Base-by-base conservation (phyloP, 139 green algal species). In the Micractinium sp. region DNA sequence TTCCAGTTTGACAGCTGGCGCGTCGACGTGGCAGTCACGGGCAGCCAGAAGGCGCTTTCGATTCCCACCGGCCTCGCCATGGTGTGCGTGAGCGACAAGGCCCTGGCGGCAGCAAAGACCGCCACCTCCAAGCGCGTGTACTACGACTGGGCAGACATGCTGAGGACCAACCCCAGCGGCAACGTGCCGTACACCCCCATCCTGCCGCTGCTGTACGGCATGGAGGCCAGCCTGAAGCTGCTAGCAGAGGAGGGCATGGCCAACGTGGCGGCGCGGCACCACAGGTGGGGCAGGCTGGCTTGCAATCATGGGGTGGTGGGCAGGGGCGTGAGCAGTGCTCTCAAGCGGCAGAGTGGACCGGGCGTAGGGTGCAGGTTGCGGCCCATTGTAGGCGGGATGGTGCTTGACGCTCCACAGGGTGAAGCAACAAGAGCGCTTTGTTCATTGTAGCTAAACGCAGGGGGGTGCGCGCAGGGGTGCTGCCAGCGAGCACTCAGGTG, bases 11-110 rank as follows among this genome's bases (percentile, higher is more conserved):
- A 99, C 90, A 92, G 99, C 35, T 99, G 97, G 97, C 83, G 95
- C 27, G 98, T 99, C 35, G 98, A 99, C 92, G 94, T 99, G 67
- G 98, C 97, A 29, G 95, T 99, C 35, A 99, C 98, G 25, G 97
- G 97, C 47, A 97, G 92, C 16, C 98, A 99, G 92, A 99, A 99
- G 93, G 98, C 98, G 53, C 94, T 99, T 66, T 98, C 95, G 35
- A 90, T 99, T 92, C 98, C 98, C 41, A 99, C 98, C 0, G 98
- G 98, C 79, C 93, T 99, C 18, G 96, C 90, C 14, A 92, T 99
- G 61, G 93, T 99, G 36, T 97, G 94, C 73, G 96, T 93, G 0
- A 96, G 91, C 1, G 86, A 94, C n/a, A 99, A 98, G 94, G 97
- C 97, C 3, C 92, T 99, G 71, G 95, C 92, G 2, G 89, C 92